phyloP scores from a whole-genome alignment of 192 early-diverging fungal genomes.

The Paraglomus occultum region DNA sequence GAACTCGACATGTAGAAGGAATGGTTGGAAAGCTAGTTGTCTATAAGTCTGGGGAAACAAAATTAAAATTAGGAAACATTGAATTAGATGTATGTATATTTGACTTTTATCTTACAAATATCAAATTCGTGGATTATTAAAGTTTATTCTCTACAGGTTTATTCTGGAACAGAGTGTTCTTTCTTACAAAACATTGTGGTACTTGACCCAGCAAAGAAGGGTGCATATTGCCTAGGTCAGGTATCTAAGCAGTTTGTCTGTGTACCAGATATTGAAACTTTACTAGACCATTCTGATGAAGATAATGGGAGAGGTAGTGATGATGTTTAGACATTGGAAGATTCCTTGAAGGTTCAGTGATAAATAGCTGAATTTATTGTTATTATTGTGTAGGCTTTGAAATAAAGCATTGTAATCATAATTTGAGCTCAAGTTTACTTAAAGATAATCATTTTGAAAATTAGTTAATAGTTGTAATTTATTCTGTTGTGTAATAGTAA shows the following conservation, averaged over 20 bases:
- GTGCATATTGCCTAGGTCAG: conserved; percentile 56
- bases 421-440: too few species aligned
- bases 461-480: too few species aligned
- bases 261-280: conserved; percentile 56
- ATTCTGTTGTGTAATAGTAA: too few species aligned
- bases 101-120: too few species aligned
- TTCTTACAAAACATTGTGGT: conserved; percentile 62
- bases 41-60: conserved; percentile 65
- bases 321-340: too few species aligned
- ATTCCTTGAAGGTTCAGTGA: too few species aligned
- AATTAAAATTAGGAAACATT: conserved; percentile 61
- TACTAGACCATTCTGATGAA: conserved; percentile 36
- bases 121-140: too few species aligned
- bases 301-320: neutral
- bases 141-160: too few species aligned
- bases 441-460: too few species aligned
- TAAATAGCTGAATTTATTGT: too few species aligned
- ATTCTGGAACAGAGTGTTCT: conserved; percentile 45
- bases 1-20: conserved; percentile 45
- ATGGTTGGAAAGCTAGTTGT: conserved; percentile 57
- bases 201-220: conserved; percentile 51
- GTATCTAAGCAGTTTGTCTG: conserved; percentile 57
- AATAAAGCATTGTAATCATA: too few species aligned
- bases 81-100: conserved; percentile 51
- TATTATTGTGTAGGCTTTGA: too few species aligned